These are phyloP conservation scores for Nemania diffusa DNA, from an alignment of 2,329 filamentous ascomycete genomes.

Conservation along the genomic window DNA sequence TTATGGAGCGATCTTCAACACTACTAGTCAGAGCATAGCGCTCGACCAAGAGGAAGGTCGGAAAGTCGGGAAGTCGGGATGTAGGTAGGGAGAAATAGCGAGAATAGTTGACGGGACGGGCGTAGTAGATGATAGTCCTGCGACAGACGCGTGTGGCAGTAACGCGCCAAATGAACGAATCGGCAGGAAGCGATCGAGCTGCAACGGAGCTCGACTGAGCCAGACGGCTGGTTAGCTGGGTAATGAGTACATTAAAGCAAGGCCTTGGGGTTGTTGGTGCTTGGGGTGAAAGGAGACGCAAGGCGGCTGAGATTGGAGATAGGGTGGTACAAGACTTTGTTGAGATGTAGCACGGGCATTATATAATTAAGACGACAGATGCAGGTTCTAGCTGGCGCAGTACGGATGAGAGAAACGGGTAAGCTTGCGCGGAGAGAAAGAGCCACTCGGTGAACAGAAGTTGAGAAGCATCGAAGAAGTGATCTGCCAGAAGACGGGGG, in stretches of 20 bases:
- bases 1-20: slow-evolving; percentile 9
- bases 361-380: slow-evolving; percentile 3
- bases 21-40: slow-evolving; percentile 35
- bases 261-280: not conserved
- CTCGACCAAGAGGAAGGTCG: slow-evolving; percentile 21
- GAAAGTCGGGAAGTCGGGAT: slow-evolving; percentile 2
- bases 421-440: slow-evolving; percentile 6
- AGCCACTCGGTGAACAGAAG: not conserved
- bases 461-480: not conserved
- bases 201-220: slow-evolving; percentile 8
- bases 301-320: slow-evolving; percentile 7
- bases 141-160: slow-evolving; percentile 1
- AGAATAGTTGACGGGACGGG: not conserved
- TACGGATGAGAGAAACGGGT: not conserved
- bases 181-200: slow-evolving; percentile 1
- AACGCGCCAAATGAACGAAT: slow-evolving; percentile 12
- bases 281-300: not conserved
- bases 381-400: not conserved
- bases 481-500: not conserved
- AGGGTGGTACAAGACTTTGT: slow-evolving; percentile 3
- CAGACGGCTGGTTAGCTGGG: not conserved
- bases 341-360: slow-evolving; percentile 11
- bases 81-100: too few species aligned
- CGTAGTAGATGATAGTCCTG: not conserved
- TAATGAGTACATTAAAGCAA: not conserved